Conservation (phyloP, 1,284 basidiomycete species). For the Puccinia triticina region DNA sequence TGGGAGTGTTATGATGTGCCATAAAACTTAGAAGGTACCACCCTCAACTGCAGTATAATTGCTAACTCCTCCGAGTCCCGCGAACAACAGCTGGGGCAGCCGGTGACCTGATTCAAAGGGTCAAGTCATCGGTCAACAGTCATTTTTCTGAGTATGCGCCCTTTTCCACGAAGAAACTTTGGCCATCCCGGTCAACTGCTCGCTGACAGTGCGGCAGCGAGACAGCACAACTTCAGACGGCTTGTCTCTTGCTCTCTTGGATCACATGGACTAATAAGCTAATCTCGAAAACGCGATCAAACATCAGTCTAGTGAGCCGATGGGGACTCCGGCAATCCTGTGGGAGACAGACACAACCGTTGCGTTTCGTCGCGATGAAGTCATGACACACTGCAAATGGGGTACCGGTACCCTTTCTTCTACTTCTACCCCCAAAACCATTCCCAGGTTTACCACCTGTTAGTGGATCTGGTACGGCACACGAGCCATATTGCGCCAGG, state of each 20-base stretch:
- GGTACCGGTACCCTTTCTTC: slow-evolving; percentile 1
- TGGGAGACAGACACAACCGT: not conserved
- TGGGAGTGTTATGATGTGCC: not conserved
- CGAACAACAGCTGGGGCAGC: too few relatives aligned
- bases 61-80: too few relatives aligned
- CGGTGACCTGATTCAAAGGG: too few relatives aligned
- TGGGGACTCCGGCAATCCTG: not conserved
- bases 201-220: too few relatives aligned
- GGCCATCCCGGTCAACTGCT: too few relatives aligned
- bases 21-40: not conserved
- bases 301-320: slow-evolving; percentile 7
- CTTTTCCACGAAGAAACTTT: too few relatives aligned
- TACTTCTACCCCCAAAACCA: not conserved
- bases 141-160: too few relatives aligned
- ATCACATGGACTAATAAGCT: not conserved
- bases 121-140: too few relatives aligned
- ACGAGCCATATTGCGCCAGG: slow-evolving; percentile 2
- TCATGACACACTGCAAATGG: not conserved
- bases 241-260: too few relatives aligned
- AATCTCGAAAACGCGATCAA: not conserved
- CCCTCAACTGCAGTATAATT: not conserved
- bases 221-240: too few relatives aligned
- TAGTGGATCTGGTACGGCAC: not conserved
- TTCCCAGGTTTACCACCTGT: not conserved
- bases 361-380: not conserved